These are phyloP conservation scores for Phytophthora macrochlamydospora DNA, from an alignment of 352 stramenopile genomes.

Conservation along the genomic window DNA sequence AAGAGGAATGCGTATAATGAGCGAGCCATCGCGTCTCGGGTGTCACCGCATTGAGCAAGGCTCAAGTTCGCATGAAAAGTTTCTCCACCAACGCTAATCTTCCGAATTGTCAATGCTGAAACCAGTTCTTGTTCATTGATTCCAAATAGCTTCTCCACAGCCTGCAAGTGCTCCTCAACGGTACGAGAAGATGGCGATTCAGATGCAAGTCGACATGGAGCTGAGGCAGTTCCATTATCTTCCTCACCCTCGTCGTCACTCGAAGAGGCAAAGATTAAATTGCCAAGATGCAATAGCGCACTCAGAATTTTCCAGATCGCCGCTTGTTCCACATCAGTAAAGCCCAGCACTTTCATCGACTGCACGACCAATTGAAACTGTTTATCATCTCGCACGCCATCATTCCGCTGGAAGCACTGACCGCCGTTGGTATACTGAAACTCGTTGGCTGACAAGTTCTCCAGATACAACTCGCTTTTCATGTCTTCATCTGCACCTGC, in stretches of 20 bases:
- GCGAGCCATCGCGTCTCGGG: constrained; percentile 73
- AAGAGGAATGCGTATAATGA: constrained; percentile 87
- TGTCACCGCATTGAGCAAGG: constrained; percentile 66
- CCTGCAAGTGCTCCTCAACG: constrained; percentile 46
- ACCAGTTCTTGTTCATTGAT: constrained; percentile 57
- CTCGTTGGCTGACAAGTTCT: constrained; percentile 39
- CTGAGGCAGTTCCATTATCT: constrained; percentile 41
- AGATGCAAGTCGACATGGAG: constrained; percentile 41
- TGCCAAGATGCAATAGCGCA: constrained; percentile 85
- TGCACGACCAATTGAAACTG: constrained; percentile 68
- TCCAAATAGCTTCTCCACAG: constrained; percentile 46
- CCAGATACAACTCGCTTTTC: constrained; percentile 49
- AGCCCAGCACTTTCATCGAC: constrained; percentile 79
- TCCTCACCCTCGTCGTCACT: constrained; percentile 58
- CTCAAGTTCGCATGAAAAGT: constrained; percentile 70
- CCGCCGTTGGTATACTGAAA: constrained; percentile 77
- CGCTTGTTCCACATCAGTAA: constrained; percentile 60
- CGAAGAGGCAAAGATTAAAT: constrained; percentile 68
- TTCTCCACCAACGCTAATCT: constrained; percentile 74
- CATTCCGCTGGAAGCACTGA: constrained; percentile 68
- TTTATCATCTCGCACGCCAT: constrained; percentile 63
- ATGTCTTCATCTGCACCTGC: constrained; percentile 51
- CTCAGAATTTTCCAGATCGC: constrained; percentile 75
- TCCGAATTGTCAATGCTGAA: constrained; percentile 63
- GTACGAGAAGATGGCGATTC: constrained; percentile 40